phyloP scores from a whole-genome alignment of 1,139 yeast species.

The Saccharomyces hybrid region DNA sequence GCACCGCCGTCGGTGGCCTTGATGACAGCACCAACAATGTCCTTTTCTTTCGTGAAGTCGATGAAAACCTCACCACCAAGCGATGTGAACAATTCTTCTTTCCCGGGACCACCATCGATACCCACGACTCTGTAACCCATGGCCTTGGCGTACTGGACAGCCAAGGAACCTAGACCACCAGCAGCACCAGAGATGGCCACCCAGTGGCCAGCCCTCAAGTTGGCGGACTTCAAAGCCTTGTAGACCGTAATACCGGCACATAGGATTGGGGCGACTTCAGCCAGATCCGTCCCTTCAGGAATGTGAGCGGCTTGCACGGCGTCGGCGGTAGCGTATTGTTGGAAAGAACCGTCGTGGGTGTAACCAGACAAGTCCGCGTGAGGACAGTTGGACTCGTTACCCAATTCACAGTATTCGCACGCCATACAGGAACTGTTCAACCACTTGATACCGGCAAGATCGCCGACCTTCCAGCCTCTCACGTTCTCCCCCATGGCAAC shows the following conservation, averaged over 20 bases:
- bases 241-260: conserved; percentile 66
- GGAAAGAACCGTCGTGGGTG: conserved; percentile 64
- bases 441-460: conserved; percentile 60
- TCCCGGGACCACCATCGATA: conserved; percentile 57
- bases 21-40: conserved; percentile 43
- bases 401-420: conserved; percentile 52
- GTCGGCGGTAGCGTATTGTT: conserved; percentile 60
- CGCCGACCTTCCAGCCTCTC: conserved; percentile 53
- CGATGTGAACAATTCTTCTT: conserved; percentile 42
- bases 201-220: conserved; percentile 51
- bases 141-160: conserved; percentile 56
- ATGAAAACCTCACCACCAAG: conserved; percentile 54
- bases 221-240: conserved; percentile 58
- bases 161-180: conserved; percentile 62
- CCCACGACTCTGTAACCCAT: conserved; percentile 58
- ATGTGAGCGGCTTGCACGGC: conserved; percentile 59
- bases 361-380: conserved; percentile 57
- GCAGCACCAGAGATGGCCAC: conserved; percentile 60
- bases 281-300: conserved; percentile 51
- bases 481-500: conserved; percentile 54
- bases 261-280: conserved; percentile 52
- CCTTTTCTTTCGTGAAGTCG: conserved; percentile 47
- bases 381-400: conserved; percentile 52
- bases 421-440: conserved; percentile 55
- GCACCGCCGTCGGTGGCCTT: conserved; percentile 54